Conservation (phyloP, 176 grass and related monocot genomes). For the Rhynchospora pubera region DNA sequence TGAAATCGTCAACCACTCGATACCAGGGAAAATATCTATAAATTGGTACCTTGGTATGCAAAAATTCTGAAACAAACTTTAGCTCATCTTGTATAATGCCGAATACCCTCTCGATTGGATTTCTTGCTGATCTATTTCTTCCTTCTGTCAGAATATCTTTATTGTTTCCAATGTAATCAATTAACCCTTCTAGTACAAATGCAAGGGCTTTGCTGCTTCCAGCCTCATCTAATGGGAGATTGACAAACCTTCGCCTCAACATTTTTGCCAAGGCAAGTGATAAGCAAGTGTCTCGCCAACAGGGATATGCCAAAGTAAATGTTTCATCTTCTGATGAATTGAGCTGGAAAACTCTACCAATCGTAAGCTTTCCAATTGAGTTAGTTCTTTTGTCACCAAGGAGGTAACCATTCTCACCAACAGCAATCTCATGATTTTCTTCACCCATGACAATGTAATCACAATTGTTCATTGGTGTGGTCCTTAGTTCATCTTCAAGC, state of each 20-base stretch:
- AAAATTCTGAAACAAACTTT: background rate
- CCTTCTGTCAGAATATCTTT: too few species aligned
- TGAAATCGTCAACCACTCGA: too few species aligned
- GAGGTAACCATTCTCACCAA: background rate
- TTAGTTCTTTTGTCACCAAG: background rate
- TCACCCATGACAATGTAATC: too few species aligned
- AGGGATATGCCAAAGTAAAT: too few species aligned
- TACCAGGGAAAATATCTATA: background rate
- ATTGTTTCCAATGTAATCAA: background rate
- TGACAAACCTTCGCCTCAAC: background rate
- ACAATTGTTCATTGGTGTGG: too few species aligned
- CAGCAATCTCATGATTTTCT: background rate
- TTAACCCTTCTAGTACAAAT: background rate
- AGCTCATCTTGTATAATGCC: background rate
- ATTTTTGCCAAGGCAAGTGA: background rate
- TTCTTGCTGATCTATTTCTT: background rate
- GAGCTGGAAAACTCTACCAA: background rate
- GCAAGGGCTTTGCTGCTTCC: background rate
- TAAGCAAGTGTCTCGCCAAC: background rate
- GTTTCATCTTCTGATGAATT: background rate
- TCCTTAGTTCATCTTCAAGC: too few species aligned
- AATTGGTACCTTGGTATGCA: background rate
- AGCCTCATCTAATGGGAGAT: background rate
- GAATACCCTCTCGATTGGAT: background rate
- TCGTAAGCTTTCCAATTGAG: background rate